Evolutionary conservation across 768 basidiomycete species (phyloP).

Genomic region (Suillus alpinus): DNA sequence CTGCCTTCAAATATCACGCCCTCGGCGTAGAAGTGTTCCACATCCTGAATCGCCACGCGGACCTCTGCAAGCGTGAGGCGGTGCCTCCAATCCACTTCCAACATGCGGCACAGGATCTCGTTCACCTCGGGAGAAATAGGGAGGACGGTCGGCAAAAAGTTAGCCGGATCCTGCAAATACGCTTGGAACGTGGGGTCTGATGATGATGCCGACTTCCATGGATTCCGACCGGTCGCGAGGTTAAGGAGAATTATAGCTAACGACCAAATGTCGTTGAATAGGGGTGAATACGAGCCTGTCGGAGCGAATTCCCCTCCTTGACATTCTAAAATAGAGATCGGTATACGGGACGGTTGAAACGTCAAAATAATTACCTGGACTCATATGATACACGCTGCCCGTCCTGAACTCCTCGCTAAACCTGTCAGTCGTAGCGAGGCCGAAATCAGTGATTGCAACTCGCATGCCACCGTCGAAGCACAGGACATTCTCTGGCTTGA

Average conservation of each 20-base stretch:
- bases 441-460: constrained; percentile 92
- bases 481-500: constrained; percentile 96
- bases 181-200: constrained; percentile 89
- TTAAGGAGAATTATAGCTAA: constrained; percentile 96
- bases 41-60: constrained; percentile 51
- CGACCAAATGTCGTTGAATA: constrained; percentile 94
- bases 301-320: constrained; percentile 68
- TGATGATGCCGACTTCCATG: constrained; percentile 86
- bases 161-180: constrained; percentile 70
- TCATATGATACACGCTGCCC: constrained; percentile 99
- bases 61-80: constrained; percentile 49
- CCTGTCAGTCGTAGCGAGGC: constrained; percentile 86
- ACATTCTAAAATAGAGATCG: constrained; percentile 62
- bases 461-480: constrained; percentile 76
- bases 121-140: constrained; percentile 78
- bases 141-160: constrained; percentile 83
- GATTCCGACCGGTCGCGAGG: constrained; percentile 90
- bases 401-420: constrained; percentile 87
- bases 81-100: constrained; percentile 63
- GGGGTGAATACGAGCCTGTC: constrained; percentile 74
- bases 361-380: constrained; percentile 54
- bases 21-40: constrained; percentile 69
- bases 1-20: constrained; percentile 78
- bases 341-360: constrained; percentile 11
- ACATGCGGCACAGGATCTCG: constrained; percentile 68